Base-by-base conservation (phyloP, 2,329 filamentous ascomycete genomes). In the Sclerotinia borealis region DNA sequence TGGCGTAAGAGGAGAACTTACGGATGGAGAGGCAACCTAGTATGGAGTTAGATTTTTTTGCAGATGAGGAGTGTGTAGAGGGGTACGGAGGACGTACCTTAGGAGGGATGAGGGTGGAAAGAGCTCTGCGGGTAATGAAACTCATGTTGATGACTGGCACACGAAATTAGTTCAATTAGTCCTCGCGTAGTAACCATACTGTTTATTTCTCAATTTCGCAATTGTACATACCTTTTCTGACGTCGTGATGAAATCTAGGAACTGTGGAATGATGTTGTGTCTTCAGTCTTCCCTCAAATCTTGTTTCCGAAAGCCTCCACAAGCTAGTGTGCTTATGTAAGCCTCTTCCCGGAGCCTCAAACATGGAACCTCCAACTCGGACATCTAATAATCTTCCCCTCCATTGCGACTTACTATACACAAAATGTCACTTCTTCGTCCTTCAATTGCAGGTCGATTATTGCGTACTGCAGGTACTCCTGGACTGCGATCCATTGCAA, bases 101-200 rank as follows among this genome's bases (percentile, higher is more conserved):
- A 76, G 96, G 95, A 74, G 96, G 96, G 75, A 99, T 97, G 80
- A 99, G 89, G 84, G 96, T 96, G 78, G 95, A 98, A 77, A 97
- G 89, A 85, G 86, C 90, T 82, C 93, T 88, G 81, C 90, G 91
- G 76, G 88, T 86, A 76, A 96, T 85, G 86, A 88, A 95, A 85
- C 92, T 96, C 93, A 96, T 97, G 80, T 81, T 91, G 84, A 78
- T 74, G 71, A 72, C 76, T 78, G 61, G 13, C 37, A 15, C 41
- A 45, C 22, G 22, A 43, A 36, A 64, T 75, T 69, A 77, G 79
- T 74, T 34, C 66, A 70, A 68, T 71, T 72, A 69, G 64, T 56
- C 27, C 49, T 54, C 22, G 41, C 50, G 45, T 43, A 29, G 27
- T 43, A 3, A 39, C 4, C n/a, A 5, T 22, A n/a, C 15, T 19